Evolutionary conservation across 306 rosid genomes (phyloP).

Genomic region (Astragalus glycyphyllos): DNA sequence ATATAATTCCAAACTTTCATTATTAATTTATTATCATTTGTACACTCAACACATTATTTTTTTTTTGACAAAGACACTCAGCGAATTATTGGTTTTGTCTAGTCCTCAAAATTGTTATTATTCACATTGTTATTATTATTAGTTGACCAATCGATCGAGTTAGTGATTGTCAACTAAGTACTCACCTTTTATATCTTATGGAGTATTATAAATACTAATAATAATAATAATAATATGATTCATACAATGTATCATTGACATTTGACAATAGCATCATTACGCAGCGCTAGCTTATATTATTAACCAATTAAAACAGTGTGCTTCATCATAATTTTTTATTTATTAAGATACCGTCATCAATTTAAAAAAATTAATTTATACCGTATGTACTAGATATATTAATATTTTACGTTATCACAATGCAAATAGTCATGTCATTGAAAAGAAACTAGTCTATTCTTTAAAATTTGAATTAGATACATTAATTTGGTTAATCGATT

Average conservation of each 20-base stretch:
- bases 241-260: background rate
- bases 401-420: too few relatives aligned
- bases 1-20: background rate
- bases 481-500: too few relatives aligned
- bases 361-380: too few relatives aligned
- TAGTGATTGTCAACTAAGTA: background rate
- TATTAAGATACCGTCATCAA: too few relatives aligned
- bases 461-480: too few relatives aligned
- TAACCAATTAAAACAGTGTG: background rate
- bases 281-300: conserved; percentile 7
- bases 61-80: too few relatives aligned
- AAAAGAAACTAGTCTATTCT: too few relatives aligned
- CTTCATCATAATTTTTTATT: too few relatives aligned
- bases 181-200: background rate
- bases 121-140: background rate
- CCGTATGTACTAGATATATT: too few relatives aligned
- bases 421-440: too few relatives aligned
- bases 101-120: background rate
- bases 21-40: background rate
- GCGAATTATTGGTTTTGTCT: background rate
- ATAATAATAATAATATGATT: background rate
- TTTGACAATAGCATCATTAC: background rate
- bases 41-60: background rate
- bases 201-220: too few relatives aligned
- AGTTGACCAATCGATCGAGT: too few relatives aligned